Evolutionary conservation across 352 stramenopile species (phyloP).

Genomic region (Pythium sukuiense): DNA sequence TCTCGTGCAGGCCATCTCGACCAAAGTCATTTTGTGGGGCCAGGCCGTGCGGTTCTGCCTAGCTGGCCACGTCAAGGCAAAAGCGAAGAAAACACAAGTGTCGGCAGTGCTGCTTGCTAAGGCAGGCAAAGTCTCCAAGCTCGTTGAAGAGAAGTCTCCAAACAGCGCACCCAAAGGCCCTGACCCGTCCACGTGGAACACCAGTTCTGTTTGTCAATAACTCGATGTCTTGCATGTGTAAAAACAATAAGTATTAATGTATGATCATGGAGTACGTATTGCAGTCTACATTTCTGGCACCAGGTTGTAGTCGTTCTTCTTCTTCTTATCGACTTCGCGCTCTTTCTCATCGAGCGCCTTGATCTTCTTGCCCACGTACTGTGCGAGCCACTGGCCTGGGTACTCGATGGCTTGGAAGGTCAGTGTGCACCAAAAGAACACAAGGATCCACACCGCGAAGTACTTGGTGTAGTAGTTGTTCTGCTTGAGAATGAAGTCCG

Average conservation of each 20-base stretch:
- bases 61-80: slow-evolving; percentile 20
- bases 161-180: background rate
- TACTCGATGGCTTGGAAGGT: slow-evolving; percentile 38
- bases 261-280: no score
- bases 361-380: slow-evolving; percentile 8
- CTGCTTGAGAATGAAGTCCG: background rate
- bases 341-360: slow-evolving; percentile 7
- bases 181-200: background rate
- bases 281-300: background rate
- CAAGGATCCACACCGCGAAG: background rate
- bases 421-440: slow-evolving; percentile 17
- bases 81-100: background rate
- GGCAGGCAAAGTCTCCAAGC: background rate
- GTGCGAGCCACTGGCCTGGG: slow-evolving; percentile 27
- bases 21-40: slow-evolving; percentile 62
- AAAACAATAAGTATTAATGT: background rate
- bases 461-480: slow-evolving; percentile 7
- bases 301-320: background rate
- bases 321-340: background rate
- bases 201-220: background rate
- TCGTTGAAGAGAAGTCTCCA: background rate
- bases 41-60: slow-evolving; percentile 62
- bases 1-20: slow-evolving; percentile 62
- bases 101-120: background rate
- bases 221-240: background rate